Percentiles rank a stretch among this genome's conserved stretches.
These are phyloP conservation scores for Hevea brasiliensis DNA, from an alignment of 345 rosid species.

Conservation along the genomic window DNA sequence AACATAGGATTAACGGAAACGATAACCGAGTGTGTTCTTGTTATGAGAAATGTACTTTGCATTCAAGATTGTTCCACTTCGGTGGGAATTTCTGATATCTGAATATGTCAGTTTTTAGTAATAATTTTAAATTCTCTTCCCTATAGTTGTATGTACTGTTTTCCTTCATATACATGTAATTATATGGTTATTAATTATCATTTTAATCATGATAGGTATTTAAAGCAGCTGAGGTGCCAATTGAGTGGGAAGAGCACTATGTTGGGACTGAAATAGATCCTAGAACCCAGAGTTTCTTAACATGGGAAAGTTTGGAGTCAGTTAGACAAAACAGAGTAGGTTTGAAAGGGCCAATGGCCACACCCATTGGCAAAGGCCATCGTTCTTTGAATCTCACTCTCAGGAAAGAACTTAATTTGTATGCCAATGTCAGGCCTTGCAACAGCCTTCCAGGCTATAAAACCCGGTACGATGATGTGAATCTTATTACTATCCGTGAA, in stretches of 20 bases:
- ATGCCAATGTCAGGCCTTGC: slow-evolving; percentile 98
- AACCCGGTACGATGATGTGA: slow-evolving; percentile 85
- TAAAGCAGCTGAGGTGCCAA: slow-evolving; percentile 79
- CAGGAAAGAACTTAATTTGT: slow-evolving; percentile 92
- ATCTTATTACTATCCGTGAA: slow-evolving; percentile 93
- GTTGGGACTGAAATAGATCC: slow-evolving; percentile 85
- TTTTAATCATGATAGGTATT: slow-evolving; percentile 45
- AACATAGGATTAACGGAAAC: neutral
- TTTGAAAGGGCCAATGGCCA: slow-evolving; percentile 99
- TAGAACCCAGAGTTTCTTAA: slow-evolving; percentile 91
- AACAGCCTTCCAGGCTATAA: slow-evolving; percentile 96
- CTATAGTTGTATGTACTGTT: neutral
- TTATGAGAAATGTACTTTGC: neutral
- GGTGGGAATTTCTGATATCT: neutral
- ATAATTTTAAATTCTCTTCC: too few relatives aligned
- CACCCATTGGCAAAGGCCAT: slow-evolving; percentile 99
- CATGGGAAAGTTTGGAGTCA: slow-evolving; percentile 98
- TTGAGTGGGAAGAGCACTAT: slow-evolving; percentile 95
- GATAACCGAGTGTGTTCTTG: neutral
- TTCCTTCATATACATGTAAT: neutral
- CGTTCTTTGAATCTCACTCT: slow-evolving; percentile 91
- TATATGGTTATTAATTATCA: neutral
- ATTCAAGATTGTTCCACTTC: neutral
- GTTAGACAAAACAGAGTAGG: slow-evolving; percentile 83
- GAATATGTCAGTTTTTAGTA: too few relatives aligned